Evolutionary conservation across 2,329 filamentous ascomycete species (phyloP).

Genomic region (Eurotiales sp.): DNA sequence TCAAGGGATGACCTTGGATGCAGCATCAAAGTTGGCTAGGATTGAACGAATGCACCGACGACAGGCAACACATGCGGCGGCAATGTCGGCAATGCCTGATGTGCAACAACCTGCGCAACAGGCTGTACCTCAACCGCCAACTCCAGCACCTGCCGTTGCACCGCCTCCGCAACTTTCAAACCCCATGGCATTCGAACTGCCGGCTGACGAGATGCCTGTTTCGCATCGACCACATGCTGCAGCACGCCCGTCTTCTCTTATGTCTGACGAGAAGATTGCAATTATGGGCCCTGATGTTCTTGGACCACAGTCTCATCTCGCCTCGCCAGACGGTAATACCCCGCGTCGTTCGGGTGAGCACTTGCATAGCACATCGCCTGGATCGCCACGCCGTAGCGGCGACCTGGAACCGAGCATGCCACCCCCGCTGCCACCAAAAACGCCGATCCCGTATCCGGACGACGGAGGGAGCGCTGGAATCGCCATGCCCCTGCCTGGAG

Average conservation of each 20-base stretch:
- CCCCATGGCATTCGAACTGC: slow-evolving; percentile 55
- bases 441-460: slow-evolving; percentile 59
- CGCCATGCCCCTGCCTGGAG: slow-evolving; percentile 31
- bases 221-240: slow-evolving; percentile 18
- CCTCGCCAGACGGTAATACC: slow-evolving; percentile 25
- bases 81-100: slow-evolving; percentile 20
- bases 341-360: slow-evolving; percentile 29
- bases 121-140: slow-evolving; percentile 22
- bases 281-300: slow-evolving; percentile 58
- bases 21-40: slow-evolving; percentile 76
- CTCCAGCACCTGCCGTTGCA: slow-evolving; percentile 26
- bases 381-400: slow-evolving; percentile 33
- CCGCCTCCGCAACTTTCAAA: slow-evolving; percentile 38
- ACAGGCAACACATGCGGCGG: slow-evolving; percentile 51
- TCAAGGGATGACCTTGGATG: slow-evolving; percentile 70
- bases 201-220: slow-evolving; percentile 46
- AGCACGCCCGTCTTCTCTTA: slow-evolving; percentile 25
- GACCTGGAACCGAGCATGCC: slow-evolving; percentile 40
- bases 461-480: slow-evolving; percentile 26
- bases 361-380: slow-evolving; percentile 34
- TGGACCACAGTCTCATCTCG: slow-evolving; percentile 23
- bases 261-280: slow-evolving; percentile 66
- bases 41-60: slow-evolving; percentile 73
- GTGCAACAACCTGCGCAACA: not conserved
- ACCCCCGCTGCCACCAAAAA: slow-evolving; percentile 74